Conservation (phyloP, 805 yeast genomes). For the Zygosaccharomyces siamensis region DNA sequence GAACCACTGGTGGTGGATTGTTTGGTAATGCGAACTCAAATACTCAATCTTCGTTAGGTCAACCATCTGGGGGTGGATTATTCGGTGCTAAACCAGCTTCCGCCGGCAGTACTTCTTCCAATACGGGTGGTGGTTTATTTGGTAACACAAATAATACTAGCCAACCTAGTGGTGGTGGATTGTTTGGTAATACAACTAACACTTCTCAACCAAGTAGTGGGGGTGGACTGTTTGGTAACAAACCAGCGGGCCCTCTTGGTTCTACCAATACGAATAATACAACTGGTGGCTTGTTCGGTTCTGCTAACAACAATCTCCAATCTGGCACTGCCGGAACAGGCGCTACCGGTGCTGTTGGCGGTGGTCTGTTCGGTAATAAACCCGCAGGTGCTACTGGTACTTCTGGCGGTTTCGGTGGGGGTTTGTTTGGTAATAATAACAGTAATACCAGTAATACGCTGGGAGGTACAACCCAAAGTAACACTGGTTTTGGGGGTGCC, state of each 20-base stretch:
- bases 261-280: no score
- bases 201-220: slow-evolving; percentile 12
- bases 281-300: slow-evolving; percentile 34
- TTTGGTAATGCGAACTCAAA: slow-evolving; percentile 25
- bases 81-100: slow-evolving; percentile 42
- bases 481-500: slow-evolving; percentile 11
- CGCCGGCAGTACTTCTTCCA: slow-evolving; percentile 13
- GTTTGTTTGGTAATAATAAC: slow-evolving; percentile 31
- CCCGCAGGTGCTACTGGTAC: slow-evolving; percentile 23
- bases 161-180: slow-evolving; percentile 20
- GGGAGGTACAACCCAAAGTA: slow-evolving; percentile 36
- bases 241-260: slow-evolving; percentile 25
- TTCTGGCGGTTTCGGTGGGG: slow-evolving; percentile 23
- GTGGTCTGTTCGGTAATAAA: slow-evolving; percentile 41
- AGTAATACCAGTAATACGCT: slow-evolving; percentile 33
- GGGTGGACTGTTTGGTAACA: slow-evolving; percentile 41
- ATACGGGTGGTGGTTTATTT: slow-evolving; percentile 38
- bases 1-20: slow-evolving; percentile 26
- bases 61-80: slow-evolving; percentile 27
- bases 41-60: slow-evolving; percentile 20
- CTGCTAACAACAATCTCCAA: slow-evolving; percentile 12
- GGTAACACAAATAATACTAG: slow-evolving; percentile 30
- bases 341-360: slow-evolving; percentile 11
- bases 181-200: slow-evolving; percentile 34
- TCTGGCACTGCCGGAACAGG: slow-evolving; percentile 9